Base-by-base conservation (phyloP, 2,329 filamentous ascomycete genomes). In the Fusarium redolens region DNA sequence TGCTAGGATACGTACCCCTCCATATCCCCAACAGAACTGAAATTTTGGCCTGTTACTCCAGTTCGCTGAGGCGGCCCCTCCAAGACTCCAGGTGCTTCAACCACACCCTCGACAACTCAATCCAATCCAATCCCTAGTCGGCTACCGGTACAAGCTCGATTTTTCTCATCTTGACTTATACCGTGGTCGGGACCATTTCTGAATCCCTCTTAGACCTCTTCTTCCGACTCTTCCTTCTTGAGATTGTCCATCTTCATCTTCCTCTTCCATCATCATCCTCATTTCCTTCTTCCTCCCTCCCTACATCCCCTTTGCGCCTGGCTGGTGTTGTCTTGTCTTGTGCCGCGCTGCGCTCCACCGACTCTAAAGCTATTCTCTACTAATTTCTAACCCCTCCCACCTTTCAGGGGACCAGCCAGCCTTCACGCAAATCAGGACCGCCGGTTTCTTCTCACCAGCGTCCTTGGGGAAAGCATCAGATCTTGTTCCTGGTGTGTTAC, bases 11-110 rank as follows among this genome's bases (percentile, higher is more conserved):
- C 75, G 75, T 78, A 78, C 74, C 75, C 75, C 74, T 76, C 72
- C 73, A 75, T 75, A 79, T 83, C 83, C 83, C 83, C 82, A 85
- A 83, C 80, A 83, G 80, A 82, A 82, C 81, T 81, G 81, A 82
- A 83, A 69, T 78, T 78, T 77, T 77, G 75, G 74, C 75, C 76
- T 75, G 75, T 61, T 71, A 68, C 70, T 77, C 73, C 72, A 69
- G 74, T 72, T 67, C 72, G 71, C 73, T 77, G 75, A 68, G 72
- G 72, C 67, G 75, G 74, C 66, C 72, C 72, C 72, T 74, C 72
- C 72, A 75, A 75, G 65, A 75, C 68, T 69, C 75, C 65, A 58
- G 75, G 61, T 69, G 75, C 65, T 73, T 75, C 73, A 67, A 65
- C 70, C 70, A 73, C 68, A 62, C 72, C 70, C 77, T 74, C 66